Conservation (phyloP, 306 rosid genomes). For the Quercus rubra region DNA sequence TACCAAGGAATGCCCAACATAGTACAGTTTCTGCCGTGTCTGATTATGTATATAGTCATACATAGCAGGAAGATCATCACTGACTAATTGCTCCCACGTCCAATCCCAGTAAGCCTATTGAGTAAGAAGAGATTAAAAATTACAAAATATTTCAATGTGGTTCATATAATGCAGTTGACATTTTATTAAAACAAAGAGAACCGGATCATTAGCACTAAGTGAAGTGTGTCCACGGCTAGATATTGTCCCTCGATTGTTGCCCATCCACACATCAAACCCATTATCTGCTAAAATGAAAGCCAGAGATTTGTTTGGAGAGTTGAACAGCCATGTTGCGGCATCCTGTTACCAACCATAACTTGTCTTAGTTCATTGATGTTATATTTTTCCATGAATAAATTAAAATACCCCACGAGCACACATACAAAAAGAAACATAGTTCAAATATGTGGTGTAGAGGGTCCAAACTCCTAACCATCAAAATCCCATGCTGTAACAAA, state of each 20-base stretch:
- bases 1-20: slow-evolving; percentile 93
- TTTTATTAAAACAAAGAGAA: background rate
- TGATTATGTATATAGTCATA: slow-evolving; percentile 64
- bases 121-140: background rate
- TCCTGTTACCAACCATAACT: slow-evolving; percentile 40
- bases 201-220: slow-evolving; percentile 31
- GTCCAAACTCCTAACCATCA: slow-evolving; percentile 39
- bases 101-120: slow-evolving; percentile 76
- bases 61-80: slow-evolving; percentile 83
- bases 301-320: slow-evolving; percentile 58
- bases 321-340: slow-evolving; percentile 71
- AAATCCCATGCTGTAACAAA: slow-evolving; percentile 70
- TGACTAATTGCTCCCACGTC: slow-evolving; percentile 96
- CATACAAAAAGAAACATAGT: too few species aligned
- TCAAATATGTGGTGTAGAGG: too few species aligned
- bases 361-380: background rate
- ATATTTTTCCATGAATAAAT: too few species aligned
- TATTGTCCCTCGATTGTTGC: slow-evolving; percentile 73
- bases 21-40: slow-evolving; percentile 22
- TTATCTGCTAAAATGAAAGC: slow-evolving; percentile 66
- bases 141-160: background rate
- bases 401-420: too few species aligned
- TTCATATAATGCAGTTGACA: too few species aligned
- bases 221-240: slow-evolving; percentile 54
- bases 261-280: slow-evolving; percentile 82